These are phyloP conservation scores for Cercophora samala DNA, from an alignment of 495 filamentous ascomycete species.

Conservation along the genomic window DNA sequence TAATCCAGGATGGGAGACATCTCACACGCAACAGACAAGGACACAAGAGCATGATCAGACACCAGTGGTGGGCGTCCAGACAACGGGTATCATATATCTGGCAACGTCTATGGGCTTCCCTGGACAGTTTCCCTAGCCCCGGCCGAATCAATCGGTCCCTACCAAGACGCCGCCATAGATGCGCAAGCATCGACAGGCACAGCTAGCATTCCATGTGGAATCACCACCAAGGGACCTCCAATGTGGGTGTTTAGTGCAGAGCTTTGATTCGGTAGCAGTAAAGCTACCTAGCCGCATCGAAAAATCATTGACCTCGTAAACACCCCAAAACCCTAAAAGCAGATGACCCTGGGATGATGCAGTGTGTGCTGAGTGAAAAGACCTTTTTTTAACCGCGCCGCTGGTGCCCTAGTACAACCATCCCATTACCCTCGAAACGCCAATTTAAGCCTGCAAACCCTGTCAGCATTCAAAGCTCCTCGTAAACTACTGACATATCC, in stretches of 20 bases:
- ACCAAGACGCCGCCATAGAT: constrained; percentile 5
- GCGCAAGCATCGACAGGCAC: constrained; percentile 8
- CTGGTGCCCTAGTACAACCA: constrained; percentile 33
- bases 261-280: constrained; percentile 38
- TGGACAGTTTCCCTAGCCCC: constrained; percentile 10
- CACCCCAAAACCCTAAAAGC: constrained; percentile 38
- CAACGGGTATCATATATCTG: constrained; percentile 21
- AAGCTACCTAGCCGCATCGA: constrained; percentile 35
- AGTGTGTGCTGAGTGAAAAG: constrained; percentile 36
- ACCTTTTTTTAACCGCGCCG: constrained; percentile 36
- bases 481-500: not conserved
- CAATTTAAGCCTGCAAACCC: constrained; percentile 27
- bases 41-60: not conserved
- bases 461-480: constrained; percentile 25
- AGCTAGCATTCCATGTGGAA: constrained; percentile 10
- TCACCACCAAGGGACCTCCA: constrained; percentile 14
- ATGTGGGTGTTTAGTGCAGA: constrained; percentile 30
- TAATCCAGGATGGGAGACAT: not conserved
- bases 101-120: constrained; percentile 16
- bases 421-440: constrained; percentile 29
- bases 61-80: not conserved
- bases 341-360: constrained; percentile 39
- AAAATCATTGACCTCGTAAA: constrained; percentile 37
- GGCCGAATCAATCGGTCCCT: constrained; percentile 4
- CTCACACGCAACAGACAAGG: not conserved